Evolutionary conservation across 495 filamentous ascomycete genomes (phyloP).

Genomic region (Hyaloscypha variabilis): DNA sequence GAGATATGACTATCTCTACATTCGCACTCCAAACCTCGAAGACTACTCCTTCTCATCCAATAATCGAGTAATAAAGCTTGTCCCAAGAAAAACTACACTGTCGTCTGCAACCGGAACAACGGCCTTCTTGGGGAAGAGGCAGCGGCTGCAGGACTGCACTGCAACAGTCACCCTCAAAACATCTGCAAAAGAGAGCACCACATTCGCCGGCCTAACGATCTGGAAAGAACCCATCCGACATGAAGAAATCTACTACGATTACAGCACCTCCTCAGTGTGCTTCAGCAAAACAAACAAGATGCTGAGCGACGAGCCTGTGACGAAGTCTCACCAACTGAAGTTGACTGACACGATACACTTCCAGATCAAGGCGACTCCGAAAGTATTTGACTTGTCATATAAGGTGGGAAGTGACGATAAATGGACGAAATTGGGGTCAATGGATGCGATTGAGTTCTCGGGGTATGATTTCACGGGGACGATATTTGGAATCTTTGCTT

Average conservation of each 20-base stretch:
- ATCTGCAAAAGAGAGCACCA: not conserved
- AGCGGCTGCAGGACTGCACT: not conserved
- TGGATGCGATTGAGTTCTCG: constrained; percentile 17
- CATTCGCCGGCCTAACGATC: constrained; percentile 17
- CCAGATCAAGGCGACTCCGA: constrained; percentile 6
- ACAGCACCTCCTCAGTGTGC: not conserved
- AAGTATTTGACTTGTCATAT: constrained; percentile 8
- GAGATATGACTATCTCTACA: constrained; percentile 2
- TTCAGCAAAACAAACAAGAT: not conserved
- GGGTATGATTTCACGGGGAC: constrained; percentile 23
- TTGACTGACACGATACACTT: constrained; percentile 4
- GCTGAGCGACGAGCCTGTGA: not conserved
- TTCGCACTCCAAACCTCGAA: constrained; percentile 9
- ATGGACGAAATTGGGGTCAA: constrained; percentile 2
- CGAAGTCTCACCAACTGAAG: not conserved
- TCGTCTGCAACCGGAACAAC: not conserved
- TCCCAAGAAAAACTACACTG: constrained; percentile 2
- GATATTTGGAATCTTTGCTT: constrained; percentile 19
- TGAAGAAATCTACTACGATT: constrained; percentile 17
- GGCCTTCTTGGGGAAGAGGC: constrained; percentile 12
- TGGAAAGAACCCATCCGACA: constrained; percentile 23
- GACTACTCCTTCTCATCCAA: constrained; percentile 12
- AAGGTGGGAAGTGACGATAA: not conserved
- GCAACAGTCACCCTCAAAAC: not conserved
- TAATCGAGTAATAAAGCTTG: not conserved